Conservation (phyloP, 192 early-diverging fungal genomes). For the Gamsiella multidivaricata region DNA sequence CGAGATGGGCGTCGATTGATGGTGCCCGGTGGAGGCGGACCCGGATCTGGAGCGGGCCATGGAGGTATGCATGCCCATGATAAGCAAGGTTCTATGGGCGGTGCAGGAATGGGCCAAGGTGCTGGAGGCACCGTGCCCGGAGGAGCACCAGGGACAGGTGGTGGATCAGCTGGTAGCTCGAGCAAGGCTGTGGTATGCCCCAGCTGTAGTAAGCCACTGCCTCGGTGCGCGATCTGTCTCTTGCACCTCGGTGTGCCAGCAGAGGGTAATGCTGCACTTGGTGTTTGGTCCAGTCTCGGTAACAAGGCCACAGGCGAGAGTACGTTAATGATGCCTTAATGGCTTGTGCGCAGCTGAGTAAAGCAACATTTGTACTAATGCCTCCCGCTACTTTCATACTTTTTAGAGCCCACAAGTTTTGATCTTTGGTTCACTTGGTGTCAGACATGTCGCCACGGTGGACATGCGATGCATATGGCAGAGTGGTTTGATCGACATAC, state of each 20-base stretch:
- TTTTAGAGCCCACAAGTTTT: conserved; percentile 67
- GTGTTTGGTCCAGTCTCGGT: conserved; percentile 48
- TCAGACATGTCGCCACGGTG: conserved; percentile 96
- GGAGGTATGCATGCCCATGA: conserved; percentile 45
- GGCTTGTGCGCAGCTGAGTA: no score
- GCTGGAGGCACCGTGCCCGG: conserved; percentile 18
- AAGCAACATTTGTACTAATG: not conserved
- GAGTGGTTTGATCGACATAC: conserved; percentile 91
- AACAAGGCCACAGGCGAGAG: conserved; percentile 47
- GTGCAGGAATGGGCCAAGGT: conserved; percentile 24
- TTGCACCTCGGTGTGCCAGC: conserved; percentile 73
- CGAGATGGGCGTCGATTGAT: conserved; percentile 62
- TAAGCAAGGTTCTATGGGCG: conserved; percentile 46
- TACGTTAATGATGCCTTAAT: no score
- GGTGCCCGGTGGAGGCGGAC: conserved; percentile 27
- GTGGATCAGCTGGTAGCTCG: conserved; percentile 18
- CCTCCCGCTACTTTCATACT: not conserved
- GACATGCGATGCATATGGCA: conserved; percentile 89
- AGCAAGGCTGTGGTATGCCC: conserved; percentile 70
- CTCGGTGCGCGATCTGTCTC: conserved; percentile 73
- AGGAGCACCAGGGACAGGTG: conserved; percentile 14
- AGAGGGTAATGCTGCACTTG: conserved; percentile 57
- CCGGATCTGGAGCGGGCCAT: conserved; percentile 10
- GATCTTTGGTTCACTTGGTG: conserved; percentile 99
- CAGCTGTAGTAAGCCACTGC: conserved; percentile 70